Evolutionary conservation across 495 filamentous ascomycete genomes (phyloP).

Genomic region (Rhizodiscina lignyota): DNA sequence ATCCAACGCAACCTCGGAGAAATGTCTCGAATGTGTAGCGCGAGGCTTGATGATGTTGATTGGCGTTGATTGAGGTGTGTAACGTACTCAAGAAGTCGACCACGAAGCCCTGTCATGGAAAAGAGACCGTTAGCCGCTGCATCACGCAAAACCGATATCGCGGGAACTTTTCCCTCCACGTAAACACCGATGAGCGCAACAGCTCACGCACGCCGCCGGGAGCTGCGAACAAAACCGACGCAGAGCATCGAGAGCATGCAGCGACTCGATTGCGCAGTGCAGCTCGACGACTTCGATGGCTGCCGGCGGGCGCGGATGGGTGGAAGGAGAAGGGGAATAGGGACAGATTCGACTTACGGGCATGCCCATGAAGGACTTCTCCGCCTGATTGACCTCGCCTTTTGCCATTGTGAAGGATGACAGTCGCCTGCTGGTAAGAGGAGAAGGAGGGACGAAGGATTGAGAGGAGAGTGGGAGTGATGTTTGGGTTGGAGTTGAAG

Average conservation of each 20-base stretch:
- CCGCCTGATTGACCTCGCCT: conserved; percentile 23
- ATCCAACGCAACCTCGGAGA: conserved; percentile 10
- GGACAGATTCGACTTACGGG: too few species aligned
- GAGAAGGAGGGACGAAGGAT: not conserved
- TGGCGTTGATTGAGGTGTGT: conserved; percentile 4
- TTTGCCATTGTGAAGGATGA: conserved; percentile 24
- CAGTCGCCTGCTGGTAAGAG: not conserved
- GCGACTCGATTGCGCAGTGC: too few species aligned
- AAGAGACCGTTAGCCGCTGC: conserved; percentile 5
- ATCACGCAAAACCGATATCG: too few species aligned
- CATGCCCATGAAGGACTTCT: conserved; percentile 85
- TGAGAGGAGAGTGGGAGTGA: not conserved
- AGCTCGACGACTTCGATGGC: too few species aligned
- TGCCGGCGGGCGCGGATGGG: too few species aligned
- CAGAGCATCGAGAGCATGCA: too few species aligned
- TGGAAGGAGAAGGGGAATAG: too few species aligned
- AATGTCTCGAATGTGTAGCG: too few species aligned
- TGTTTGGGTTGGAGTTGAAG: not conserved
- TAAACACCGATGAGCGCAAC: too few species aligned
- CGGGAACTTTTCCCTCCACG: too few species aligned
- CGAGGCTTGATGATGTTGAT: conserved; percentile 8
- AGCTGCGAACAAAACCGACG: too few species aligned
- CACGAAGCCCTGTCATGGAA: conserved; percentile 39
- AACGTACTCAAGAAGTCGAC: conserved; percentile 97
- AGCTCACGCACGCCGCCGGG: too few species aligned